These are phyloP conservation scores for Escallonia rubra DNA, from an alignment of 129 eudicot species.

Conservation along the genomic window DNA sequence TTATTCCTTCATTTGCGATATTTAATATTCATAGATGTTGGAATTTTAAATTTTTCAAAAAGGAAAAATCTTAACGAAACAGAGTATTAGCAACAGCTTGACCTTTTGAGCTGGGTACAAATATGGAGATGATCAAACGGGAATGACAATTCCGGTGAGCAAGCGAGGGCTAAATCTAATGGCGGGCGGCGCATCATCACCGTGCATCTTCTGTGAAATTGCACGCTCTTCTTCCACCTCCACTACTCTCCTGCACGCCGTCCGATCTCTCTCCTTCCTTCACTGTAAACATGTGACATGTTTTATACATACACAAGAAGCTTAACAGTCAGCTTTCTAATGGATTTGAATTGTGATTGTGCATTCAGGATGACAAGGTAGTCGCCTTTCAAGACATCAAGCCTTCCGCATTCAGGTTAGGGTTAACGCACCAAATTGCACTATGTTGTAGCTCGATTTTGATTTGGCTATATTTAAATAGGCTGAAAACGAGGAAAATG, in stretches of 20 bases:
- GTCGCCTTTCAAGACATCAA: constrained; percentile 75
- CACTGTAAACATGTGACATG: not conserved
- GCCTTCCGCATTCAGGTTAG: constrained; percentile 74
- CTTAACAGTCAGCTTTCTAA: not conserved
- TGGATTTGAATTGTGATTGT: not conserved
- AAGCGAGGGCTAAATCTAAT: not conserved
- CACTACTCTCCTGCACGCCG: constrained; percentile 53
- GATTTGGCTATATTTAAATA: not conserved
- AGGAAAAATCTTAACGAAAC: too few relatives aligned
- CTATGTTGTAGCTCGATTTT: constrained; percentile 2
- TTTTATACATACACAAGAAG: not conserved
- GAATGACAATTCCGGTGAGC: not conserved
- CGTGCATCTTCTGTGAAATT: constrained; percentile 69
- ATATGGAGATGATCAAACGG: too few relatives aligned
- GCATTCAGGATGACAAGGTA: constrained; percentile 62
- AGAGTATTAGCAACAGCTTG: too few relatives aligned
- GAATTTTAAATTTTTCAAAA: too few relatives aligned
- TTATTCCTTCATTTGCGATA: too few relatives aligned
- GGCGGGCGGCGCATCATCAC: constrained; percentile 31
- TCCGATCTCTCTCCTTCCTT: constrained; percentile 10
- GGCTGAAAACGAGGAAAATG: too few relatives aligned
- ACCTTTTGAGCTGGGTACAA: too few relatives aligned
- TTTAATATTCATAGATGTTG: too few relatives aligned
- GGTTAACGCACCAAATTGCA: not conserved
- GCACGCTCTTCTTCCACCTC: constrained; percentile 53